Conservation (phyloP, 108 stramenopile species). For the Cyclotella atomus region DNA sequence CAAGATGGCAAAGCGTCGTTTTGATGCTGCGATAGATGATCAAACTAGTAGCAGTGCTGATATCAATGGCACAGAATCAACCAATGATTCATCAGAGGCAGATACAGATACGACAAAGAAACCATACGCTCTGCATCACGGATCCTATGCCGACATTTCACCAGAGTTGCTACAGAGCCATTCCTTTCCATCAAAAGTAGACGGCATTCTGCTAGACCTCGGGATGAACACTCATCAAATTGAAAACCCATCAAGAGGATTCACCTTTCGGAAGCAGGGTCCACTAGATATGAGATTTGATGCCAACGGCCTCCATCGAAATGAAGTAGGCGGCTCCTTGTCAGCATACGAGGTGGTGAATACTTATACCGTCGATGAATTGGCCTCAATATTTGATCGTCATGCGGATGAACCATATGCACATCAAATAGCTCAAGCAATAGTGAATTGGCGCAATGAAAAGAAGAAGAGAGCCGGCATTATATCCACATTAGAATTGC, state of each 20-base stretch:
- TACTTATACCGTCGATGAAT: constrained; percentile 58
- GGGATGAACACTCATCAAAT: constrained; percentile 90
- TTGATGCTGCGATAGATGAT: constrained; percentile 1
- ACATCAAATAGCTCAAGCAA: constrained; percentile 64
- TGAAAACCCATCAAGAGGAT: constrained; percentile 81
- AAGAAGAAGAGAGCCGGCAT: constrained; percentile 25
- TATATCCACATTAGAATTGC: constrained; percentile 32
- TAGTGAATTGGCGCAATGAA: constrained; percentile 53
- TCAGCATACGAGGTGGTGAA: constrained; percentile 83
- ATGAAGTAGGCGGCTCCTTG: constrained; percentile 13
- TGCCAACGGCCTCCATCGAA: neutral
- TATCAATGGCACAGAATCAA: neutral
- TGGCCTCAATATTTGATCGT: constrained; percentile 59
- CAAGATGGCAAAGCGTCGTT: constrained; percentile 9
- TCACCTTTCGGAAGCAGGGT: constrained; percentile 82
- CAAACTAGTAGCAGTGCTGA: too few species aligned
- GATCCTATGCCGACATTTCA: constrained; percentile 23
- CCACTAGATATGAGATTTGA: constrained; percentile 85
- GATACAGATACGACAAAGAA: neutral
- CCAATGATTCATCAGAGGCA: neutral
- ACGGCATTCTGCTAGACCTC: constrained; percentile 87
- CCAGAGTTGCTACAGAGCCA: neutral
- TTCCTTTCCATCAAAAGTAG: constrained; percentile 46
- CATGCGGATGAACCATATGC: constrained; percentile 85
- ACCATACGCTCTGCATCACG: constrained; percentile 4